phyloP scores from a whole-genome alignment of 2,329 filamentous ascomycete genomes.

The Didymella lethalis region DNA sequence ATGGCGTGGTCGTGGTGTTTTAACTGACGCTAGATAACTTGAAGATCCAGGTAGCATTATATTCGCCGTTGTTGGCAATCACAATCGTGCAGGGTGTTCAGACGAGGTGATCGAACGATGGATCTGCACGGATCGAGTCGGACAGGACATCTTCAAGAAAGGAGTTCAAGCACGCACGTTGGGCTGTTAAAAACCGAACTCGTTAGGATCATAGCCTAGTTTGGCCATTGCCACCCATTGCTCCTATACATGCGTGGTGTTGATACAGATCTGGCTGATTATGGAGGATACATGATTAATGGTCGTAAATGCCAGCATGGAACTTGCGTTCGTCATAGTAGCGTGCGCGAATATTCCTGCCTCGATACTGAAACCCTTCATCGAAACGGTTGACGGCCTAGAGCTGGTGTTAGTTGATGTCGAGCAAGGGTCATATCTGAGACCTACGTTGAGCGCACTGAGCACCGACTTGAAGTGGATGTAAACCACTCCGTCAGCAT shows the following conservation, averaged over 20 bases:
- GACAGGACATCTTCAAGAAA: neutral
- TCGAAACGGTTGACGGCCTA: slow-evolving; percentile 90
- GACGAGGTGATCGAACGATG: neutral
- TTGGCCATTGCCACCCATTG: neutral
- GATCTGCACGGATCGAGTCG: neutral
- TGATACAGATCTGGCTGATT: neutral
- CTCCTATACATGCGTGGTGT: neutral
- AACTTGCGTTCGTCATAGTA: slow-evolving; percentile 88
- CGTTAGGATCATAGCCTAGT: neutral
- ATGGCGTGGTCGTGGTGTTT: too few species aligned
- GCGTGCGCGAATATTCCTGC: slow-evolving; percentile 79
- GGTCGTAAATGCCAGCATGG: slow-evolving; percentile 59
- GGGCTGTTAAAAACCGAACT: neutral
- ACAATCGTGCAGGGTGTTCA: neutral
- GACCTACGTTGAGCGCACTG: slow-evolving; percentile 80
- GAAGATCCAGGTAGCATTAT: neutral
- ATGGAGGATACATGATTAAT: slow-evolving; percentile 21
- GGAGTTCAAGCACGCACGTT: neutral
- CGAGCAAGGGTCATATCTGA: neutral
- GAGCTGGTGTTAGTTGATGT: slow-evolving; percentile 16
- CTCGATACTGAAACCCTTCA: slow-evolving; percentile 91
- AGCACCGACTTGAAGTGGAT: slow-evolving; percentile 90
- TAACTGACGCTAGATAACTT: neutral
- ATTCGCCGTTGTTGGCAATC: neutral
- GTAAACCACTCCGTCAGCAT: slow-evolving; percentile 73